Percentiles rank a stretch among this genome's conserved stretches.
phyloP scores from a whole-genome alignment of 2,329 filamentous ascomycete species.

The Emergomyces pasteurianus region DNA sequence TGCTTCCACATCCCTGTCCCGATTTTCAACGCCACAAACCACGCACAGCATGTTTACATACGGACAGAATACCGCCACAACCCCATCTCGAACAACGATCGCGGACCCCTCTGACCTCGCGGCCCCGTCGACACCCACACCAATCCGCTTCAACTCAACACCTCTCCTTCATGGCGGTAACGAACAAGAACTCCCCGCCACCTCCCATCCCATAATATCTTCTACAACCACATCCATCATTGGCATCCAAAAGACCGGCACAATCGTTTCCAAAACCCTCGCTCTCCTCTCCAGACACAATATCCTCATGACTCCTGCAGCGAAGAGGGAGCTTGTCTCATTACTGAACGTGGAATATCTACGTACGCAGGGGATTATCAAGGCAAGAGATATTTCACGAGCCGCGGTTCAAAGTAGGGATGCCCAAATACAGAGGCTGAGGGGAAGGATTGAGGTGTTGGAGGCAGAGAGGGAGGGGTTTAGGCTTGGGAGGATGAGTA shows the following conservation, averaged over 20 bases:
- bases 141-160: constrained; percentile 4
- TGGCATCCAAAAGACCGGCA: constrained; percentile 5
- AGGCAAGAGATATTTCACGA: constrained; percentile 55
- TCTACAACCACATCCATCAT: constrained; percentile 24
- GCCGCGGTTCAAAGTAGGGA: constrained; percentile 52
- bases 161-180: constrained; percentile 12
- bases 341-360: constrained; percentile 46
- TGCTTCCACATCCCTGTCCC: not conserved
- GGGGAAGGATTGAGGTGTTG: constrained; percentile 49
- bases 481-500: constrained; percentile 31
- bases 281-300: constrained; percentile 24
- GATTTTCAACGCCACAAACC: not conserved
- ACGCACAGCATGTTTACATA: not conserved
- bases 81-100: not conserved
- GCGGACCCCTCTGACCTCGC: not conserved
- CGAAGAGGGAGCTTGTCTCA: constrained; percentile 25
- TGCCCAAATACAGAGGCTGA: constrained; percentile 51
- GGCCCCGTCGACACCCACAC: constrained; percentile 12
- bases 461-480: constrained; percentile 46
- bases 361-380: constrained; percentile 48
- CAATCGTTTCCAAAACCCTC: constrained; percentile 18
- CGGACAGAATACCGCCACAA: not conserved
- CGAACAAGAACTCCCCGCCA: not conserved
- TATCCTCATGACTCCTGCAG: constrained; percentile 21
- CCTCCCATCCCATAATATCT: not conserved